Evolutionary conservation across 2,329 filamentous ascomycete species (phyloP), one percentile per base, ranked within the genome.

Genomic region (Chaetomium sp.): DNA sequence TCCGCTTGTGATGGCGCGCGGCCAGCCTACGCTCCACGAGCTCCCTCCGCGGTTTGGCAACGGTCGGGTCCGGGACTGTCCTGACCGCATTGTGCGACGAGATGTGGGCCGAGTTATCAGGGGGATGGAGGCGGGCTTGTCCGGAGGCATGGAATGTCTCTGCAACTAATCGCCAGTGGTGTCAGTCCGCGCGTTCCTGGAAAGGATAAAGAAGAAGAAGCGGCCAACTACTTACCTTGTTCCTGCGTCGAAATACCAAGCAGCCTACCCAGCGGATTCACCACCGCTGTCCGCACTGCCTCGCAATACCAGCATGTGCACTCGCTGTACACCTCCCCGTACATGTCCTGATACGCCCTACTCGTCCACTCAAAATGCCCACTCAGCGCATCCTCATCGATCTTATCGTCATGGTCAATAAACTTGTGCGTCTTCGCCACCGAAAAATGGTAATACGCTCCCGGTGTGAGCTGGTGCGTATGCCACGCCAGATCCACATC

Each of bases 221-320:
- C 83, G 5, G 87, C 73, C 74, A 10, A 19, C 9, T 42, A 42
- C 1, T 19, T 42, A 42, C 38, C 38, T n/a, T 42, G 38, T 19
- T 42, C 38, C 38, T 42, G 38, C 16, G 38, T 42, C 38, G 38
- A 42, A 19, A 42, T 42, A 42, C 38, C 38, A 4, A 42, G 38
- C 38, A 42, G 38, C 38, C 13, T 19, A 7, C 38, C 38, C 5
- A 42, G 19, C 38, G 38, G 38, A 42, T 42, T 42, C 6, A 42
- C 19, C 38, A 42, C 38, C 5, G 53, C 56, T 16, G 49, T 45
- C 1, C 69, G 45, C 63, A 78, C 79, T 1, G 38, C 83, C 75
- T 95, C 91, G 76, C 92, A 96, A 75, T 93, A 92, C 90, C 90
- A 93, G 75, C 91, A 93, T 0, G 87, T 90, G 71, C 91, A 94